These are phyloP conservation scores for Plasmodium falciparum DNA, from an alignment of 169 alveolate species.

Conservation along the genomic window DNA sequence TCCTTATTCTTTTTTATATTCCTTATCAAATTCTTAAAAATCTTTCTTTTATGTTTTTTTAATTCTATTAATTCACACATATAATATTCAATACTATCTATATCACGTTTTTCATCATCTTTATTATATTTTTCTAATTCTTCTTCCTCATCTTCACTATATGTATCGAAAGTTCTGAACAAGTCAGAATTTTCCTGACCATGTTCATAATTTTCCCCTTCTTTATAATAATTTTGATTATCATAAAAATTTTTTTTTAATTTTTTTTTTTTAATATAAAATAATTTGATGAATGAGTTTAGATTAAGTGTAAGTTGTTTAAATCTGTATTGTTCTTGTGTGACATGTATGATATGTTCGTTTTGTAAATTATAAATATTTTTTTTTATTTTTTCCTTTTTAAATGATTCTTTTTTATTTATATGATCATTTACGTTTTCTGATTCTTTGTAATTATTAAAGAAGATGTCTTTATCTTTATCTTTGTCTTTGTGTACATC, in stretches of 20 bases:
- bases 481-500: too few species aligned
- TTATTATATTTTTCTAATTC: background rate
- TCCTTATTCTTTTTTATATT: constrained; percentile 11
- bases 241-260: constrained; percentile 1
- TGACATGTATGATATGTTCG: too few species aligned
- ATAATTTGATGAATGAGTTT: constrained; percentile 7
- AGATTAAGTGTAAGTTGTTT: background rate
- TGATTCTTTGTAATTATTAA: too few species aligned
- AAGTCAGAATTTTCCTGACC: constrained; percentile 2
- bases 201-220: background rate
- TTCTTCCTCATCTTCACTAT: constrained; percentile 18
- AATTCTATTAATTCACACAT: constrained; percentile 18
- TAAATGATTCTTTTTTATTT: too few species aligned
- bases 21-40: constrained; percentile 12
- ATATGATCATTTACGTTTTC: too few species aligned
- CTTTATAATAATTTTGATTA: background rate
- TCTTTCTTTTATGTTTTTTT: background rate
- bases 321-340: background rate
- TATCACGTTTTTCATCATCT: background rate
- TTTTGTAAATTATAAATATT: too few species aligned
- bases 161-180: background rate
- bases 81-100: constrained; percentile 4
- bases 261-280: constrained; percentile 25
- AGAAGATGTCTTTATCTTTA: too few species aligned
- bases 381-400: too few species aligned